These are phyloP conservation scores for Isatis lusitanica DNA, from an alignment of 441 rosid genomes.

Conservation along the genomic window DNA sequence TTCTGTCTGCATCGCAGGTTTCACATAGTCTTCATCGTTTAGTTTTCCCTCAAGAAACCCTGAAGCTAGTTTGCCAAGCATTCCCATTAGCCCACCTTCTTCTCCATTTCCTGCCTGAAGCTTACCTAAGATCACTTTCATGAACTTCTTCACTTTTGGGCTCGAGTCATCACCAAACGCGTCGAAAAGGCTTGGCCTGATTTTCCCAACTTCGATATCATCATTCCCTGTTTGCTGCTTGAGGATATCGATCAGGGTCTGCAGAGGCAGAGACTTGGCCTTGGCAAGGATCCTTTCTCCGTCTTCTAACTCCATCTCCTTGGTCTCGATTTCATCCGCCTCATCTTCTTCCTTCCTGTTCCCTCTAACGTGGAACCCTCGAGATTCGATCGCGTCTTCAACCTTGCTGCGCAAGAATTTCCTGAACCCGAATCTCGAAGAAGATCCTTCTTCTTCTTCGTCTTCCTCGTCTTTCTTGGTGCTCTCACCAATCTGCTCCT, in stretches of 20 bases:
- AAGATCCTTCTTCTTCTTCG: conserved; percentile 35
- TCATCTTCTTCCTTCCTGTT: conserved; percentile 37
- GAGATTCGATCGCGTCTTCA: conserved; percentile 57
- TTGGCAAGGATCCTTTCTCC: conserved; percentile 60
- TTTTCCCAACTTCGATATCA: conserved; percentile 84
- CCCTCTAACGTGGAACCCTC: conserved; percentile 71
- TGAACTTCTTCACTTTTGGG: conserved; percentile 96
- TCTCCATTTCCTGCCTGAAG: conserved; percentile 42
- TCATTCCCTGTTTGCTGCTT: conserved; percentile 91
- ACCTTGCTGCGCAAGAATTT: conserved; percentile 55
- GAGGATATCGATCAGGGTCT: conserved; percentile 76
- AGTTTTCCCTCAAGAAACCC: conserved; percentile 81
- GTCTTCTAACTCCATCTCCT: conserved; percentile 42
- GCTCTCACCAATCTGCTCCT: conserved; percentile 96
- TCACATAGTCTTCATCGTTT: conserved; percentile 56
- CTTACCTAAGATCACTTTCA: conserved; percentile 75
- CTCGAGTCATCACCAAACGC: conserved; percentile 86
- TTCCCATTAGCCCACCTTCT: conserved; percentile 66
- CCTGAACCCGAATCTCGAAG: conserved; percentile 54
- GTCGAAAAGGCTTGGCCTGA: conserved; percentile 82
- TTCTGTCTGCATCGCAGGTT: conserved; percentile 67
- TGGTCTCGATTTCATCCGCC: conserved; percentile 34
- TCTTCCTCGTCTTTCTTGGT: conserved; percentile 42
- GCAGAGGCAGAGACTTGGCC: conserved; percentile 72
- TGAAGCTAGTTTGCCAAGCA: conserved; percentile 82